These are phyloP conservation scores for Puccinellia tenuiflora DNA, from an alignment of 176 grass and related monocot species.

Conservation along the genomic window DNA sequence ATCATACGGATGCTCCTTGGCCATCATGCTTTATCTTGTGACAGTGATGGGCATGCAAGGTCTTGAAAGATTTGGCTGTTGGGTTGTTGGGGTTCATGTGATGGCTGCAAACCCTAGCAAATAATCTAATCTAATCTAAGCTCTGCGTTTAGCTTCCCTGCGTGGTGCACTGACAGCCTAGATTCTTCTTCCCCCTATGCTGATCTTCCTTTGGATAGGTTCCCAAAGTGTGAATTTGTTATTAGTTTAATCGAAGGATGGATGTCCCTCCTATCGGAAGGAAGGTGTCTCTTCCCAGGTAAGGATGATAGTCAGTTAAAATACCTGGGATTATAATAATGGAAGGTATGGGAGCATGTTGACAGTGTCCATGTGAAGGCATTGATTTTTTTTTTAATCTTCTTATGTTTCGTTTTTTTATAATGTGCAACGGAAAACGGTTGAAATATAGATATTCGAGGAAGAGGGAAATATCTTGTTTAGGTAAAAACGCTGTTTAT, in stretches of 20 bases:
- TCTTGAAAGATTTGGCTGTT: slow-evolving; percentile 48
- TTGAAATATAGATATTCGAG: too few relatives aligned
- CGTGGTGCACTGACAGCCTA: slow-evolving; percentile 29
- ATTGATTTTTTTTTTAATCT: not conserved
- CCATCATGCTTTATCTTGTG: slow-evolving; percentile 44
- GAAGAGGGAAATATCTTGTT: too few relatives aligned
- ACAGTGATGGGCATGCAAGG: slow-evolving; percentile 39
- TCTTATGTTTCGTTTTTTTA: too few relatives aligned
- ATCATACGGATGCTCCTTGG: slow-evolving; percentile 36
- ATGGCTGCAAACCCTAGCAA: slow-evolving; percentile 42
- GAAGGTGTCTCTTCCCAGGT: slow-evolving; percentile 18
- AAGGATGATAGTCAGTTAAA: slow-evolving; percentile 2
- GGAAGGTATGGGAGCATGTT: not conserved
- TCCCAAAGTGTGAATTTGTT: slow-evolving; percentile 22
- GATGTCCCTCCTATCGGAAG: slow-evolving; percentile 23
- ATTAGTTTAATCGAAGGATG: slow-evolving; percentile 32
- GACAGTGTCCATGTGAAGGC: slow-evolving; percentile 1
- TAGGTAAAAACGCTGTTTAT: not conserved
- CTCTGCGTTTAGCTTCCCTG: not conserved
- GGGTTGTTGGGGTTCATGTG: slow-evolving; percentile 78
- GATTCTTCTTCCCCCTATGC: slow-evolving; percentile 36
- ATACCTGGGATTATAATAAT: slow-evolving; percentile 21
- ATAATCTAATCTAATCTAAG: not conserved
- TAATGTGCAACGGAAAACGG: not conserved
- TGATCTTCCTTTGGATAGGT: slow-evolving; percentile 41